Percentiles rank a stretch among this genome's conserved stretches.
Conservation (phyloP, 345 rosid species). For the Geranium rotundifolium region DNA sequence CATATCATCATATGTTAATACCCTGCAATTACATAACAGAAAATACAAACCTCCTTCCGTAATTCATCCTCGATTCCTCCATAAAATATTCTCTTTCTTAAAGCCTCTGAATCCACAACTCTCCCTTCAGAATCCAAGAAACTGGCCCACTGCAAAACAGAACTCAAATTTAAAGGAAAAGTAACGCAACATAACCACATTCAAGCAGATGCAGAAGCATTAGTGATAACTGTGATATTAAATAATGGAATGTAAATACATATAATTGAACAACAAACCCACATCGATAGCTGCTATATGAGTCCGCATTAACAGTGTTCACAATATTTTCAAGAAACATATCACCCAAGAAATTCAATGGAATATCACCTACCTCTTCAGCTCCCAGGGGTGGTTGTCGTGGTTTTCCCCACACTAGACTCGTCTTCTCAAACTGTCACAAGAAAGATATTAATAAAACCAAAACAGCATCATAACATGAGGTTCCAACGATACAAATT, state of each 20-base stretch:
- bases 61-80: constrained; percentile 76
- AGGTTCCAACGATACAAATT: neutral
- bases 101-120: constrained; percentile 52
- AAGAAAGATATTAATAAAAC: neutral
- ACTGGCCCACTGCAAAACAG: constrained; percentile 53
- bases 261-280: neutral
- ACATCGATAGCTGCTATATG: neutral
- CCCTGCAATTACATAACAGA: neutral
- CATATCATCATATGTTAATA: no score
- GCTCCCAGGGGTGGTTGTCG: constrained; percentile 62
- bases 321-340: neutral
- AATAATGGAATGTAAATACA: neutral
- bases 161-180: neutral
- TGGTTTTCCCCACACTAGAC: constrained; percentile 90
- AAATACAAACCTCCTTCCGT: constrained; percentile 65
- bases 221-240: no score
- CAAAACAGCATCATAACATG: neutral
- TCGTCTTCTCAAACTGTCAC: constrained; percentile 61
- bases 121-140: constrained; percentile 89
- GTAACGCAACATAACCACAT: neutral
- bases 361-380: constrained; percentile 47
- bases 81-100: constrained; percentile 75
- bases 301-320: neutral
- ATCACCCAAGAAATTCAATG: neutral
- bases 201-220: neutral